phyloP scores from a whole-genome alignment of 352 stramenopile genomes.

The Globisporangium heterothallicum region DNA sequence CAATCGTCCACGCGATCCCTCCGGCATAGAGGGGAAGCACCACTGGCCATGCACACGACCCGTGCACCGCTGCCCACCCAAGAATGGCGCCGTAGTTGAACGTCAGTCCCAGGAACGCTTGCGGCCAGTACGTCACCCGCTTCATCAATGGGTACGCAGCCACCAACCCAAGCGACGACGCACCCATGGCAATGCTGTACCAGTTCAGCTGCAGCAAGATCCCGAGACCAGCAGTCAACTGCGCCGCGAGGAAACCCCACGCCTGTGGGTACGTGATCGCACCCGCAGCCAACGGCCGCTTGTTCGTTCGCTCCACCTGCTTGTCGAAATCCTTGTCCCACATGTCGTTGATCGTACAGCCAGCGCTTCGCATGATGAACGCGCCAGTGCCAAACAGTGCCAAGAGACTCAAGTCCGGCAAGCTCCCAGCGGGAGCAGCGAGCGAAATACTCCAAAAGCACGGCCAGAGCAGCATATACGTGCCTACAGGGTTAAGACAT shows the following conservation, averaged over 20 bases:
- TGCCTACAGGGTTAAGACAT: too few species aligned
- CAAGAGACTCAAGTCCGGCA: constrained; percentile 82
- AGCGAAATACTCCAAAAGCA: constrained; percentile 97
- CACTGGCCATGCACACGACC: constrained; percentile 76
- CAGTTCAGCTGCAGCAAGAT: constrained; percentile 94
- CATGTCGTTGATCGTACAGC: constrained; percentile 99
- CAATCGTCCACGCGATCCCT: constrained; percentile 96
- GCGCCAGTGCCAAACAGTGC: constrained; percentile 85
- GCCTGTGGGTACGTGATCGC: constrained; percentile 89
- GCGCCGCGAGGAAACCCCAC: constrained; percentile 89
- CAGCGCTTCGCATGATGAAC: constrained; percentile 96
- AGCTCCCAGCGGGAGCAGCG: constrained; percentile 69
- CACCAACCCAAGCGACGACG: constrained; percentile 92
- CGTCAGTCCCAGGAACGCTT: constrained; percentile 95
- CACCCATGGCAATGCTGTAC: constrained; percentile 92
- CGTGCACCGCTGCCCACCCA: constrained; percentile 88
- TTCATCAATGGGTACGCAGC: constrained; percentile 97
- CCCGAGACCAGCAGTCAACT: constrained; percentile 89
- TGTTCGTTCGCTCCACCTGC: constrained; percentile 92
- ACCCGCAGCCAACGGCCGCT: constrained; percentile 91
- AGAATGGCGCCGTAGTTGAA: constrained; percentile 99
- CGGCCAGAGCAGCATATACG: constrained; percentile 96
- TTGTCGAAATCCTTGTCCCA: constrained; percentile 98
- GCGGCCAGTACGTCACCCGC: constrained; percentile 96
- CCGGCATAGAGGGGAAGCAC: constrained; percentile 93